Percentiles rank a stretch among this genome's conserved stretches.
These are phyloP conservation scores for Colletotrichum sp. DNA, from an alignment of 2,329 filamentous ascomycete genomes.

Conservation along the genomic window DNA sequence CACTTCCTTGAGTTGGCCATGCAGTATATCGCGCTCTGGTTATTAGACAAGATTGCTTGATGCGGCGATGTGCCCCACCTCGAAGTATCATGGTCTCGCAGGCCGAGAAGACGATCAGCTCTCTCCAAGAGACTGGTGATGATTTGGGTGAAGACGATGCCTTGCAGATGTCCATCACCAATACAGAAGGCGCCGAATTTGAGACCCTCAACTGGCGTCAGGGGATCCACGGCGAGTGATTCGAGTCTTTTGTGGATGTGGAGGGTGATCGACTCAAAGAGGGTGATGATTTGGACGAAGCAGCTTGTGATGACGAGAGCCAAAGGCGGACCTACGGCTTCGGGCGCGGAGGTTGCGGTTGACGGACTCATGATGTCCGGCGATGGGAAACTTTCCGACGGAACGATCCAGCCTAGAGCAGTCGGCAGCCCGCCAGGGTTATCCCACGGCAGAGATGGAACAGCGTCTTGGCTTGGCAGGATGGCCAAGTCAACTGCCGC, in stretches of 20 bases:
- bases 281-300: constrained; percentile 29
- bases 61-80: background rate
- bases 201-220: constrained; percentile 24
- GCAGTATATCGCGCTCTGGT: background rate
- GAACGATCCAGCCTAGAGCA: background rate
- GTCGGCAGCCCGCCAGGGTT: background rate
- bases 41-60: background rate
- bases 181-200: constrained; percentile 28
- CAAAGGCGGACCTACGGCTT: constrained; percentile 27
- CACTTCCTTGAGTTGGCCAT: background rate
- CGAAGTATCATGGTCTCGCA: background rate
- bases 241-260: constrained; percentile 24
- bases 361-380: background rate
- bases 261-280: constrained; percentile 27
- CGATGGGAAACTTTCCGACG: background rate
- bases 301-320: constrained; percentile 34
- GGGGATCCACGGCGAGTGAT: constrained; percentile 9
- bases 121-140: background rate
- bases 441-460: background rate
- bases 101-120: background rate
- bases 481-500: background rate
- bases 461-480: background rate
- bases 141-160: constrained; percentile 31
- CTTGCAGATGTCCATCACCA: constrained; percentile 29
- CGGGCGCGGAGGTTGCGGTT: background rate